These are phyloP conservation scores for Entophlyctis helioformis DNA, from an alignment of 192 early-diverging fungal genomes.

Conservation along the genomic window DNA sequence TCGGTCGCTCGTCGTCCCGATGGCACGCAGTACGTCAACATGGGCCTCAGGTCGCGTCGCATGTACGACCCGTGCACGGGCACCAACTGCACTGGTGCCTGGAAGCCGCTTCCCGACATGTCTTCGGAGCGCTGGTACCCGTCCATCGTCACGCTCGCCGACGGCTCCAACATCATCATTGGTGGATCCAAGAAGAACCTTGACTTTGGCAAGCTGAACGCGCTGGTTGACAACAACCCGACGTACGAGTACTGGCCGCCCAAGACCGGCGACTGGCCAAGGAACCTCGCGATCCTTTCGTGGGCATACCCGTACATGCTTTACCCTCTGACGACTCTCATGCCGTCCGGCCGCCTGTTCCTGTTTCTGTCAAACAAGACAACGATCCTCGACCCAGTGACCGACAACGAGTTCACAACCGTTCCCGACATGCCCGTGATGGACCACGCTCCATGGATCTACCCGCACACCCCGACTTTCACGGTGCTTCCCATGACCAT, in stretches of 20 bases:
- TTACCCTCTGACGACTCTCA: slow-evolving; percentile 14
- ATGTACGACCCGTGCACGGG: slow-evolving; percentile 4
- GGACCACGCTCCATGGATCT: slow-evolving; percentile 10
- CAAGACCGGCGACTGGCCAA: slow-evolving; percentile 3
- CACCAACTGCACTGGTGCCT: slow-evolving; percentile 3
- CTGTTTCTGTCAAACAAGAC: slow-evolving; percentile 14
- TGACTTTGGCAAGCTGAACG: slow-evolving; percentile 1
- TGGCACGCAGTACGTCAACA: no score
- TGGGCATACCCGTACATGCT: slow-evolving; percentile 12
- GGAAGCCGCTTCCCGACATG: slow-evolving; percentile 12
- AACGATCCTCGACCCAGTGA: not conserved
- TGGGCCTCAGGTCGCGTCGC: slow-evolving; percentile 7
- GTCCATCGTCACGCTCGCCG: slow-evolving; percentile 15
- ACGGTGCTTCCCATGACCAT: slow-evolving; percentile 17
- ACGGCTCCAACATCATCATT: slow-evolving; percentile 12
- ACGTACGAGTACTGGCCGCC: slow-evolving; percentile 28
- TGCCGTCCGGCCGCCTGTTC: slow-evolving; percentile 20
- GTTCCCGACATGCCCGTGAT: not conserved
- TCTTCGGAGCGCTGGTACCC: slow-evolving; percentile 26
- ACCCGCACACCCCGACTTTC: slow-evolving; percentile 18
- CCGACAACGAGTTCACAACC: not conserved
- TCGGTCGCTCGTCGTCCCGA: no score
- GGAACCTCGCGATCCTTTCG: slow-evolving; percentile 1
- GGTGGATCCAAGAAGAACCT: not conserved
- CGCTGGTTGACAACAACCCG: slow-evolving; percentile 16